Evolutionary conservation across 306 rosid species (phyloP), one percentile per base, ranked within the genome.

Genomic region (Rosa multiflora): DNA sequence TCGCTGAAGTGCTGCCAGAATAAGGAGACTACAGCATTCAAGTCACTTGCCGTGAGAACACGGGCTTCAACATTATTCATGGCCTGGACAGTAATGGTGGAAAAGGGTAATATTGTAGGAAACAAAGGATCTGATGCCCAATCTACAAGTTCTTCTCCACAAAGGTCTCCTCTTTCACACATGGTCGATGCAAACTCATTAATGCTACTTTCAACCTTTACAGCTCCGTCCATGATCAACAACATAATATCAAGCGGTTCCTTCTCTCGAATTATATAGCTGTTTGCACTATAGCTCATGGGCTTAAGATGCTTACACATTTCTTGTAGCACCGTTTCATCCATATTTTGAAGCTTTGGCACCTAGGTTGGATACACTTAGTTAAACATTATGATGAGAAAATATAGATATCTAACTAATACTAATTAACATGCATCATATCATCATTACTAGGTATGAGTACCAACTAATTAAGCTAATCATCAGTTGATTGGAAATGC

Each of bases 171-270:
- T 17, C 26, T 63, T 63, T 63, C 43, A 63, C 18, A 0, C 37
- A 5, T 32, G 4, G 8, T 63, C 4, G 43, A 63, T 26, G 20
- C 43, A 32, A 2, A 63, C 0, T 10, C 68, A 63, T 63, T 6
- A 4, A 0, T 1, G 43, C 1, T 63, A 43, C 43, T 63, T 32
- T 32, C 68, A 29, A 63, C 47, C 23, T 66, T 63, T 5, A 44
- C 59, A 71, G 26, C 8, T 17, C 76, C 76, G 8, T 72, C 59
- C 55, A 51, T 49, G 62, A 72, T 21, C 21, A 72, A 72, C 53
- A 49, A 0, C 44, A 72, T 48, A 6, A 26, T 21, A 0, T 66
- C 12, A 66, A 66, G 70, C 1, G 62, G 59, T 49, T 72, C 61
- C 10, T 52, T 17, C 44, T 72, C 55, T 72, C 61, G n/a, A 49